Conservation (phyloP, 1,284 basidiomycete species). For the Flammula alnicola region DNA sequence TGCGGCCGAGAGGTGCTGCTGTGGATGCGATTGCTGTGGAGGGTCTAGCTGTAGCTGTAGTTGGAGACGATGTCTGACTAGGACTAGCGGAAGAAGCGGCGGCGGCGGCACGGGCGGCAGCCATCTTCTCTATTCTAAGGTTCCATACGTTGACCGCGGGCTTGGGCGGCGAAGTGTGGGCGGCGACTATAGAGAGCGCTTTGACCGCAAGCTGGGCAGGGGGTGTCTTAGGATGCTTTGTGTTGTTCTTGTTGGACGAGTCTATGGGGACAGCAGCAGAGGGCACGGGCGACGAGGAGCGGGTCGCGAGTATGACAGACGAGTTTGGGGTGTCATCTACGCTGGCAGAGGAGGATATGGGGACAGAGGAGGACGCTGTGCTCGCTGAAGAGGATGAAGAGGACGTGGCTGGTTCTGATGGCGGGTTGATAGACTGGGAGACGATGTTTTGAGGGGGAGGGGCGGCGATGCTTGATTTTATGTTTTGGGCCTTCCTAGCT, state of each 20-base stretch:
- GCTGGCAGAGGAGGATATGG: conserved; percentile 9
- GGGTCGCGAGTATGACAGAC: not conserved
- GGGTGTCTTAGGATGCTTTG: conserved; percentile 13
- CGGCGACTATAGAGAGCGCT: conserved; percentile 28
- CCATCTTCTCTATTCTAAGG: conserved; percentile 51
- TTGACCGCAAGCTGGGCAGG: conserved; percentile 24
- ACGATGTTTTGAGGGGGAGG: conserved; percentile 6
- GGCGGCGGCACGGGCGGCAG: conserved; percentile 33
- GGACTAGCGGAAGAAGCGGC: conserved; percentile 12
- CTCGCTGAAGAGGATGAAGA: conserved; percentile 6
- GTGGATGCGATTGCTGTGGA: no score
- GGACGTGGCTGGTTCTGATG: no score
- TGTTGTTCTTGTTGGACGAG: not conserved
- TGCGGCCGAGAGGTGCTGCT: no score
- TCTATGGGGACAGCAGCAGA: conserved; percentile 3
- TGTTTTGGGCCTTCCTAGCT: conserved; percentile 16
- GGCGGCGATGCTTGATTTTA: conserved; percentile 6
- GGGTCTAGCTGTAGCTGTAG: not conserved
- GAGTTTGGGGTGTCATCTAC: conserved; percentile 4
- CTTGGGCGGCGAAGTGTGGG: conserved; percentile 19
- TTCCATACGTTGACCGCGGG: conserved; percentile 41
- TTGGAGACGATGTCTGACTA: conserved; percentile 8
- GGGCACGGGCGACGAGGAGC: conserved; percentile 4
- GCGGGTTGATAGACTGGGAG: no score
- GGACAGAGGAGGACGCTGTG: conserved; percentile 5